Percentiles rank a stretch among this genome's conserved stretches.
These are phyloP conservation scores for Lepidium sativum DNA, from an alignment of 345 rosid species.

Conservation along the genomic window DNA sequence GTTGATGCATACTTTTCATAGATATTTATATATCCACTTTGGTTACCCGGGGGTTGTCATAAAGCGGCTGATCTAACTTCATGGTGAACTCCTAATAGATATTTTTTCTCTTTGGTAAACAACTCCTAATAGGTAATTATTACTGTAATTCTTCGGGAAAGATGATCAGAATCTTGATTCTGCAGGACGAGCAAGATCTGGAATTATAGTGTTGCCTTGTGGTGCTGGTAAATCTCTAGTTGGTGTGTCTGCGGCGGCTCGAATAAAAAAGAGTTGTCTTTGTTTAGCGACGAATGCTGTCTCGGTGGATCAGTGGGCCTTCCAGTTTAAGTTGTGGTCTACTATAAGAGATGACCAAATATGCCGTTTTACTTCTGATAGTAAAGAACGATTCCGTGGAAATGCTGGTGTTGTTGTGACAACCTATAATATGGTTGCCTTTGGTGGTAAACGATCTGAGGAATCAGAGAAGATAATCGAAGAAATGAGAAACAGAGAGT, in stretches of 20 bases:
- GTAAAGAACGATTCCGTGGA: constrained; percentile 93
- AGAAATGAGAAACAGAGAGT: constrained; percentile 95
- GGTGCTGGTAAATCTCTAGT: constrained; percentile 99
- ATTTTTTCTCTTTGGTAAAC: no score
- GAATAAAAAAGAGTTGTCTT: constrained; percentile 92
- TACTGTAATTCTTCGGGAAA: background rate
- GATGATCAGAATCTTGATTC: constrained; percentile 10
- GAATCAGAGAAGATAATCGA: constrained; percentile 94
- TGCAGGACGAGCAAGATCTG: constrained; percentile 96
- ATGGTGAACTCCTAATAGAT: background rate
- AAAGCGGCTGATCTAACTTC: background rate
- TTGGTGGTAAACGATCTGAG: constrained; percentile 95
- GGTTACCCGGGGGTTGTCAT: background rate
- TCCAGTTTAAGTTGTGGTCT: constrained; percentile 91
- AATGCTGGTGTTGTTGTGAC: constrained; percentile 97
- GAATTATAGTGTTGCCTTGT: constrained; percentile 93
- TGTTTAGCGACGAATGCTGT: constrained; percentile 98
- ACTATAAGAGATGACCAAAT: constrained; percentile 81
- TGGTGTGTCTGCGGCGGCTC: constrained; percentile 91
- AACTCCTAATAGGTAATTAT: background rate
- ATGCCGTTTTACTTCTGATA: constrained; percentile 93
- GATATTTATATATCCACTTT: background rate
- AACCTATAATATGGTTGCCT: constrained; percentile 97
- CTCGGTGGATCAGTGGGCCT: constrained; percentile 98
- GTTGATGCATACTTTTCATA: background rate